These are phyloP conservation scores for Penicillium sp. DNA, from an alignment of 2,329 filamentous ascomycete species.

Conservation along the genomic window DNA sequence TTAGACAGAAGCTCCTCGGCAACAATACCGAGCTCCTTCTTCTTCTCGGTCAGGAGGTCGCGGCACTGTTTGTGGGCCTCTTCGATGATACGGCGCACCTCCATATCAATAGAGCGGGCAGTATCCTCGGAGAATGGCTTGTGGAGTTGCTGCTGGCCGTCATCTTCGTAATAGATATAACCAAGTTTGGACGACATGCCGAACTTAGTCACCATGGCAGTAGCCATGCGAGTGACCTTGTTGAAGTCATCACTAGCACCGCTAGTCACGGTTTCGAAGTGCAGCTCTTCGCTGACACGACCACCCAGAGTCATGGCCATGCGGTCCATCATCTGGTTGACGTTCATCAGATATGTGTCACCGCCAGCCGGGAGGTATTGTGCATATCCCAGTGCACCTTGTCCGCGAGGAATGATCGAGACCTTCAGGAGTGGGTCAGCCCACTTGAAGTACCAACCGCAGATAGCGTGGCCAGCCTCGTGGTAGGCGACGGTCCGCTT, in stretches of 20 bases:
- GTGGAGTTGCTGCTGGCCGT: slow-evolving; percentile 70
- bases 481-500: slow-evolving; percentile 97
- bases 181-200: slow-evolving; percentile 96
- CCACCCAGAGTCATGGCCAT: slow-evolving; percentile 99
- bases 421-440: slow-evolving; percentile 98
- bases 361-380: slow-evolving; percentile 84
- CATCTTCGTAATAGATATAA: slow-evolving; percentile 83
- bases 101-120: slow-evolving; percentile 83
- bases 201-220: slow-evolving; percentile 98
- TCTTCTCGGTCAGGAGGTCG: slow-evolving; percentile 78
- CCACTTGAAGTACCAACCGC: slow-evolving; percentile 94
- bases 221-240: slow-evolving; percentile 95
- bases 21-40: slow-evolving; percentile 80
- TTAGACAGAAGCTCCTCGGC: slow-evolving; percentile 90
- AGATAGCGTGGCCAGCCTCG: slow-evolving; percentile 96
- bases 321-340: slow-evolving; percentile 94
- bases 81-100: slow-evolving; percentile 88
- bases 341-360: slow-evolving; percentile 94
- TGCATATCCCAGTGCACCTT: slow-evolving; percentile 90
- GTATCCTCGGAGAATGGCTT: slow-evolving; percentile 97
- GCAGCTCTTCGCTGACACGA: slow-evolving; percentile 90
- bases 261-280: slow-evolving; percentile 94
- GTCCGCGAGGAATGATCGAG: slow-evolving; percentile 94
- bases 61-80: slow-evolving; percentile 90
- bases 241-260: slow-evolving; percentile 97